Base-by-base conservation (phyloP, 352 stramenopile genomes). In the Poterioochromonas sp. region DNA sequence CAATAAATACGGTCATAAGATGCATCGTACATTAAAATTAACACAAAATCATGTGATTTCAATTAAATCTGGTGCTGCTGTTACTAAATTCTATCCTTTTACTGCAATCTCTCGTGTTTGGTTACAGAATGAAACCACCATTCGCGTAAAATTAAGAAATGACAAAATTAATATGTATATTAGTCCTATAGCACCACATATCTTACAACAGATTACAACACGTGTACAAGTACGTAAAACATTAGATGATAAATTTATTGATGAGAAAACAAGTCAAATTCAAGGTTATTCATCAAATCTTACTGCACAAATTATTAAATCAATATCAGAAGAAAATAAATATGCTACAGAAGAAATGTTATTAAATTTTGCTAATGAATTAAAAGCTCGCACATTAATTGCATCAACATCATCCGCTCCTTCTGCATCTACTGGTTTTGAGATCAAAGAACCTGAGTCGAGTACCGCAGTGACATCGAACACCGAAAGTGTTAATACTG, bases 1-100 rank as follows among this genome's bases (percentile, higher is more conserved):
- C 22, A 74, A 74, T n/a, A 74, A 74, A n/a, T 74, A 39, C n/a
- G 65, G 65, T n/a, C 37, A 74, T 1, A 51, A 74, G 37, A 51
- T 58, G 41, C 65, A 37, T 8, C 37, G 65, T 26, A 54, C 32
- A n/a, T 26, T 74, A 18, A 51, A 54, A n/a, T 39, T 74, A 18
- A 74, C 65, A 39, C 39, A 74, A n/a, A 5, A 74, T 54, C 65
- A 74, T 39, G n/a, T 74, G 37, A 58, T 74, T 26, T 32, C 1
- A 18, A 51, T 74, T 26, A 74, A 74, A 39, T 22, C 51, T 26
- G 65, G 65, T n/a, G 22, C 37, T 18, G 41, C 11, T 12, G 22
- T 74, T 35, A 74, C 65, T 39, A 74, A 74, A n/a, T 58, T 74
- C 41, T 51, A 58, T 40, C 37, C 2, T 18, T 74, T 32, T 8